Base-by-base conservation (phyloP, 2,329 filamentous ascomycete species). In the Cercospora brassicicola region DNA sequence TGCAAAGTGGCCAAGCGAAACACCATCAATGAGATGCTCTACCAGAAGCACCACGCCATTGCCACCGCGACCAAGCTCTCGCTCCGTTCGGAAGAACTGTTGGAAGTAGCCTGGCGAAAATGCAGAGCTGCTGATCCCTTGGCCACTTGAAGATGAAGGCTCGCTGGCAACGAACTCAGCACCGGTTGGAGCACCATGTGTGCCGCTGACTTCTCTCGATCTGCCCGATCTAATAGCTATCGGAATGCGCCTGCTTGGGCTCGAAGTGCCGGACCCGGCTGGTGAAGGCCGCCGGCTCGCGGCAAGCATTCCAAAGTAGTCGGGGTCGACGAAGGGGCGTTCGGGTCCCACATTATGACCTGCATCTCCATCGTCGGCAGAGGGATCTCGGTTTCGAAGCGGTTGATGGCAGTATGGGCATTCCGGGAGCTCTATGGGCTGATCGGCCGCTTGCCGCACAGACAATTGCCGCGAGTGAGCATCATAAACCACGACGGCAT, bases 41-140 rank as follows among this genome's bases (percentile, higher is more conserved):
- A 99, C 95, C n/a, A 98, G 85, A 57, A 99, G 81, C 1, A 99
- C 95, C 3, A 99, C 93, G 0, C 95, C 95, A 77, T 97, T 97
- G 2, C 96, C 95, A 23, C 96, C 95, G 75, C 91, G 88, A 0
- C 95, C 95, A 0, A 99, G 84, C 75, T 94, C 90, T 4, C 87
- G 85, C 79, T 98, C 92, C 75, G 96, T 94, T 3, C 93, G 89
- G 76, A 99, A 99, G 80, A 97, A 98, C 13, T 88, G 90, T 74
- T 91, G 88, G 82, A 98, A 98, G 77, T 98, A 99, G 73, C 94
- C 90, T 6, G 91, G 94, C 73, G 91, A 96, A 76, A 99, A 97
- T 0, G 95, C 93, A 30, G 92, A 88, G 65, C 89, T 88, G 33
- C 92, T 92, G 64, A 99, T 99, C 30, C 91, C 90, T 69, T 91